Evolutionary conservation across 495 filamentous ascomycete genomes (phyloP).

Genomic region (Lasiosphaeris hirsuta): DNA sequence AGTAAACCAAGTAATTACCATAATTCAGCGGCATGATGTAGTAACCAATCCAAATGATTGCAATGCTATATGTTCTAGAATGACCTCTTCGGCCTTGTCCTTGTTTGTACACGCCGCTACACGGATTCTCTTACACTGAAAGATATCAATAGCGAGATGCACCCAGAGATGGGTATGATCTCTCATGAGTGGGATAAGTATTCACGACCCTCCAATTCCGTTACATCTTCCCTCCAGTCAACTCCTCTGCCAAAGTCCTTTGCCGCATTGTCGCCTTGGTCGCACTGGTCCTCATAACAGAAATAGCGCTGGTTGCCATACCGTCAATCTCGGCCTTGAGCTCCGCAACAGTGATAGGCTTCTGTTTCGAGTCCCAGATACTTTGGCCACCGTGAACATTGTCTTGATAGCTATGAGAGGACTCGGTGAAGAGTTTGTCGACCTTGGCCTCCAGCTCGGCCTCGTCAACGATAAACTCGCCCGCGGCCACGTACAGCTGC

Average conservation of each 20-base stretch:
- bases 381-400: constrained; percentile 25
- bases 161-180: too few species aligned
- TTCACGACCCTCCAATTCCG: neutral
- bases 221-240: constrained; percentile 48
- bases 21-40: too few species aligned
- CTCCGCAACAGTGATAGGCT: constrained; percentile 30
- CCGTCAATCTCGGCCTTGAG: constrained; percentile 28
- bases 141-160: neutral
- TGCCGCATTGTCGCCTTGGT: constrained; percentile 34
- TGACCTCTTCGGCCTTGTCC: constrained; percentile 7
- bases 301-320: constrained; percentile 14
- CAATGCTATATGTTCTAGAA: neutral
- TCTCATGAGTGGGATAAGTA: too few species aligned
- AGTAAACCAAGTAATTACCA: too few species aligned
- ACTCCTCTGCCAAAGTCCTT: constrained; percentile 45
- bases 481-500: constrained; percentile 46
- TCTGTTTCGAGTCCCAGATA: constrained; percentile 36
- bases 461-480: constrained; percentile 46
- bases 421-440: constrained; percentile 33
- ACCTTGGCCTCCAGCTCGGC: constrained; percentile 37
- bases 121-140: constrained; percentile 13
- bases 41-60: neutral
- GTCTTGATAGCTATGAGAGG: constrained; percentile 15
- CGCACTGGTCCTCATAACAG: constrained; percentile 16
- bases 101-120: constrained; percentile 27